phyloP scores from a whole-genome alignment of 208 protist species.

The Crithidia fasciculata region DNA sequence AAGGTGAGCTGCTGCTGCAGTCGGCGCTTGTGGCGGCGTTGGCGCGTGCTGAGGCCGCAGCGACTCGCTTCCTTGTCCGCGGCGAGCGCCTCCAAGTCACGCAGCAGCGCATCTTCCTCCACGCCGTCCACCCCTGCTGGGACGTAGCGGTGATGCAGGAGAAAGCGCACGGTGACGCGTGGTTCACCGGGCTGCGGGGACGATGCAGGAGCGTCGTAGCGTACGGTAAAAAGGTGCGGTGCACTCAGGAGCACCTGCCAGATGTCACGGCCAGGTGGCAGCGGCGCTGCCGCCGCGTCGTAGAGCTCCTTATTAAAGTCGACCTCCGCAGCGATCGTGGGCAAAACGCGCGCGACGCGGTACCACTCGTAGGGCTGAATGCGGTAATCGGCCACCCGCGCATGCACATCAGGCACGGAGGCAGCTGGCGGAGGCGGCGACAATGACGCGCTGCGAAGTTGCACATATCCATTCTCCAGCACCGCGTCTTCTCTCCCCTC shows the following conservation, averaged over 20 bases:
- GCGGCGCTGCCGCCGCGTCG: constrained; percentile 38
- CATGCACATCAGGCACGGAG: background rate
- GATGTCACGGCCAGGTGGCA: constrained; percentile 53
- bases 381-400: constrained; percentile 36
- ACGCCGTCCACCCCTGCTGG: constrained; percentile 28
- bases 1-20: constrained; percentile 67
- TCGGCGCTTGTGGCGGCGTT: constrained; percentile 44
- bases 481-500: background rate
- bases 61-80: constrained; percentile 32
- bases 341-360: constrained; percentile 78
- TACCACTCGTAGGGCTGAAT: constrained; percentile 83
- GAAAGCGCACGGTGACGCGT: constrained; percentile 48
- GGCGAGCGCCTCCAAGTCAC: constrained; percentile 37
- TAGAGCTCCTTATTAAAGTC: constrained; percentile 44
- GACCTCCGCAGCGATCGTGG: constrained; percentile 34
- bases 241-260: constrained; percentile 80
- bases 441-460: background rate
- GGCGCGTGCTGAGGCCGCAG: constrained; percentile 31
- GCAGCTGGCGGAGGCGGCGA: background rate
- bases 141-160: constrained; percentile 41
- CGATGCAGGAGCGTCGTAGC: background rate
- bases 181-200: background rate
- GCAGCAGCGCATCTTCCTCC: constrained; percentile 17
- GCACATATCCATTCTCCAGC: constrained; percentile 33
- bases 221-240: constrained; percentile 46